Percentiles rank a stretch among this genome's conserved stretches.
These are phyloP conservation scores for Sporothrix dimorphospora DNA, from an alignment of 2,329 filamentous ascomycete species.

Conservation along the genomic window DNA sequence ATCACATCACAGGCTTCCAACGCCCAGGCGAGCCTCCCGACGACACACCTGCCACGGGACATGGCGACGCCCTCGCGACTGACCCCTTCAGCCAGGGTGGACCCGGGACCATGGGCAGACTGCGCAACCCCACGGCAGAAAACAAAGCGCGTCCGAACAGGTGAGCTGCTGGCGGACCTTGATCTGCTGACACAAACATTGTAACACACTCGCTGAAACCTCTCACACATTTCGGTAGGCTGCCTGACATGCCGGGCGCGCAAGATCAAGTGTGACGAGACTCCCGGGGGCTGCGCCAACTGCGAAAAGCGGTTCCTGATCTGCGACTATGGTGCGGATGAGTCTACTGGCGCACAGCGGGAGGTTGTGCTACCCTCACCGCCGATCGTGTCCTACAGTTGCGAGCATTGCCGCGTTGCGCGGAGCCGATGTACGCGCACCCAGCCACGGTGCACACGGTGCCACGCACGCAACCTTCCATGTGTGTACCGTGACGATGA, in stretches of 20 bases:
- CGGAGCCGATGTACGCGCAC: constrained; percentile 1
- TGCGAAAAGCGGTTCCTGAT: constrained; percentile 3
- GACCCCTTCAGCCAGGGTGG: background rate
- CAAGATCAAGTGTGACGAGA: constrained; percentile 20
- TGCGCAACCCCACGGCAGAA: background rate
- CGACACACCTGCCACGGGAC: background rate
- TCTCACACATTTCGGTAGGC: background rate
- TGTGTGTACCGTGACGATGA: background rate
- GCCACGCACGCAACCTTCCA: background rate
- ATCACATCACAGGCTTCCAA: too few species aligned
- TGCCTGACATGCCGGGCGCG: constrained; percentile 4
- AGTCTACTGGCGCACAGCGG: background rate
- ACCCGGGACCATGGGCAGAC: background rate
- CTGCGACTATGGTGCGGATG: background rate
- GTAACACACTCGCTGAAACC: background rate
- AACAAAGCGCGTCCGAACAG: background rate
- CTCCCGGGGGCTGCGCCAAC: background rate
- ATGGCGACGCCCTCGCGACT: background rate
- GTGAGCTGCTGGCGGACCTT: too few species aligned
- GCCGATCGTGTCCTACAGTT: background rate
- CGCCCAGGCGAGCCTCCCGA: background rate
- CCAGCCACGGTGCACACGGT: background rate
- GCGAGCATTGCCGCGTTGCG: background rate
- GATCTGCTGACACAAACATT: too few species aligned
- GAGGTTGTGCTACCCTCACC: background rate